Percentiles rank a stretch among this genome's conserved stretches.
phyloP scores from a whole-genome alignment of 345 rosid species.

The Acer saccharum region DNA sequence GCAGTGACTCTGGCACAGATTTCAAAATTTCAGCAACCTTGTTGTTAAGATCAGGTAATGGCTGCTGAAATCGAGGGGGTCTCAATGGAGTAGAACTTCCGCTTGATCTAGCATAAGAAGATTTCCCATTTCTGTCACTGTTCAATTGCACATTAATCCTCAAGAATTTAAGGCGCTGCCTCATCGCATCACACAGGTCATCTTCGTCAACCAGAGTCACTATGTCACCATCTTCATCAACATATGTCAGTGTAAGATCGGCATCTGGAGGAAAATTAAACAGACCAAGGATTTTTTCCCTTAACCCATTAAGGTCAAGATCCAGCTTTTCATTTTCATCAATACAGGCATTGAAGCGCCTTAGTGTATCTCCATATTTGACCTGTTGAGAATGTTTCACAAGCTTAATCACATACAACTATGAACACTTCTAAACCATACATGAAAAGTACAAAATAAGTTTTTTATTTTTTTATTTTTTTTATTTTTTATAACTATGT shows the following conservation, averaged over 20 bases:
- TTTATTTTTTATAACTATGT: not conserved
- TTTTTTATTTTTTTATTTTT: not conserved
- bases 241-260: conserved; percentile 62
- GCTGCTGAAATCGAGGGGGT: conserved; percentile 40
- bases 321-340: conserved; percentile 59
- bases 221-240: conserved; percentile 90
- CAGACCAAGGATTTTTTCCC: conserved; percentile 61
- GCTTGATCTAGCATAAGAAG: conserved; percentile 45
- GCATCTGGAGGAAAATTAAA: conserved; percentile 58
- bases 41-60: conserved; percentile 37
- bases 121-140: conserved; percentile 30
- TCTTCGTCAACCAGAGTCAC: conserved; percentile 76
- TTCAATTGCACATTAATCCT: conserved; percentile 55
- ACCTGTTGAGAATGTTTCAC: conserved; percentile 48
- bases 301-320: conserved; percentile 61
- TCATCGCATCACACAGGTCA: conserved; percentile 72
- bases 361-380: conserved; percentile 62
- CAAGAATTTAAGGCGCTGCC: conserved; percentile 72
- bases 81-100: conserved; percentile 60
- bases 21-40: conserved; percentile 56
- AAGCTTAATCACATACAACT: conserved; percentile 1
- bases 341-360: conserved; percentile 73
- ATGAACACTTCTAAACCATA: not conserved
- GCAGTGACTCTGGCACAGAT: conserved; percentile 65
- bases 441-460: not conserved